These are phyloP conservation scores for Fusarium burgessii DNA, from an alignment of 2,329 filamentous ascomycete species.

Conservation along the genomic window DNA sequence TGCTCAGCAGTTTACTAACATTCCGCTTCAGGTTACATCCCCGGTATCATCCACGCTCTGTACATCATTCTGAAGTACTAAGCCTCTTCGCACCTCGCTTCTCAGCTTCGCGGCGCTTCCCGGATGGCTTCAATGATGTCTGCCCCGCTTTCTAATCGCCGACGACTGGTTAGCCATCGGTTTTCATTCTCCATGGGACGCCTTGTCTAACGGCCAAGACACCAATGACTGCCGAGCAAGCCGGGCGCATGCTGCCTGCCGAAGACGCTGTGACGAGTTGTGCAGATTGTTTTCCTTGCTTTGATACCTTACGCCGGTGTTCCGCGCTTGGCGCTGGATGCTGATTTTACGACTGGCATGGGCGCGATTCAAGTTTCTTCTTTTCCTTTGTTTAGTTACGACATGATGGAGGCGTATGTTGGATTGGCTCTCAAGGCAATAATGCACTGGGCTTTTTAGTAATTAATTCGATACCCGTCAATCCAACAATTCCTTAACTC, in stretches of 20 bases:
- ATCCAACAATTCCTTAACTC: slow-evolving; percentile 41
- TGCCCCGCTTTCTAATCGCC: slow-evolving; percentile 30
- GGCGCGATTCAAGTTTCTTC: slow-evolving; percentile 17
- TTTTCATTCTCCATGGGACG: slow-evolving; percentile 21
- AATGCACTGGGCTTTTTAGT: slow-evolving; percentile 46
- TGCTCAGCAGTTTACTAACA: slow-evolving; percentile 29
- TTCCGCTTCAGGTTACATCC: slow-evolving; percentile 66
- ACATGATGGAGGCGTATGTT: slow-evolving; percentile 40
- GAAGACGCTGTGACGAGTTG: slow-evolving; percentile 24
- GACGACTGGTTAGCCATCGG: slow-evolving; percentile 24
- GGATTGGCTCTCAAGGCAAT: slow-evolving; percentile 45
- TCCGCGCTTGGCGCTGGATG: slow-evolving; percentile 30
- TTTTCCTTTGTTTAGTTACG: slow-evolving; percentile 38
- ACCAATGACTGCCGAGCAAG: slow-evolving; percentile 35
- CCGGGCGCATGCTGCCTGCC: slow-evolving; percentile 24
- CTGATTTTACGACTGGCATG: slow-evolving; percentile 40
- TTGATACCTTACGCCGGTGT: slow-evolving; percentile 38
- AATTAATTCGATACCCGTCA: slow-evolving; percentile 49
- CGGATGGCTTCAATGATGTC: slow-evolving; percentile 18
- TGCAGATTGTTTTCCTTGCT: slow-evolving; percentile 24
- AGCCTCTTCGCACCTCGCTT: slow-evolving; percentile 29
- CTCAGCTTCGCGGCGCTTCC: slow-evolving; percentile 26
- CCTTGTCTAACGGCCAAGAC: slow-evolving; percentile 34
- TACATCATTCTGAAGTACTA: slow-evolving; percentile 96
- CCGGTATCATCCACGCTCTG: slow-evolving; percentile 91